Evolutionary conservation across 2,329 filamentous ascomycete genomes (phyloP), one percentile per base, ranked within the genome.

Genomic region (Hirsutella minnesotensis): DNA sequence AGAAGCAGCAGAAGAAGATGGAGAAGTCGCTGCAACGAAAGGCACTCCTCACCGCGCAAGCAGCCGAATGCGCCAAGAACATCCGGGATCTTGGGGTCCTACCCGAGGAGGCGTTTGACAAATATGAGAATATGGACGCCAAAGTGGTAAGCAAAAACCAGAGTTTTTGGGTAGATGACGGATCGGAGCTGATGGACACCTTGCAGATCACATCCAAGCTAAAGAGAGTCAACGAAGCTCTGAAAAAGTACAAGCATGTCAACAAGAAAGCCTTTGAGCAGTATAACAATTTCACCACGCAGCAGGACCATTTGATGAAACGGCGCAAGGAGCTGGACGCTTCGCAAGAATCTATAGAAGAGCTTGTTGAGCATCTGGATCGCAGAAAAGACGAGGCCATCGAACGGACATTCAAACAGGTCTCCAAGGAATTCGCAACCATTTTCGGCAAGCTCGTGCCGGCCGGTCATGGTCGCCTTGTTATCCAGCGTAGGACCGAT

Each of bases 201-300:
- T 34, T 10, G 4, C 47, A 78, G 71, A 77, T 78, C 46, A 68
- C 69, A n/a, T 68, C 67, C 34, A 81, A 82, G 44, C 77, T 96
- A 20, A 88, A 92, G 65, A 94, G 89, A 56, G 87, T 90, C 56
- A 94, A 94, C 49, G 86, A 95, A 53, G 81, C 85, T 0, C 72
- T 96, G 43, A 96, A 96, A 67, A 95, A 95, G 60, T 96, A 92
- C 67, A 87, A 88, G 43, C 87, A 95, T 56, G 89, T 98, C 66
- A 98, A 98, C 75, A 98, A 96, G 68, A 96, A 98, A 67, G 92
- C 92, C 0, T 95, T 96, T 58, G 94, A 98, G 64, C 92, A 98
- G 62, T 98, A 96, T 69, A 94, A 90, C 67, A 94, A 82, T 66
- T 98, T 96, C 61, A 95, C 90, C 8, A 84, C 81, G 40, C 87